Conservation (phyloP, 352 stramenopile genomes). For the Peronospora farinosa region DNA sequence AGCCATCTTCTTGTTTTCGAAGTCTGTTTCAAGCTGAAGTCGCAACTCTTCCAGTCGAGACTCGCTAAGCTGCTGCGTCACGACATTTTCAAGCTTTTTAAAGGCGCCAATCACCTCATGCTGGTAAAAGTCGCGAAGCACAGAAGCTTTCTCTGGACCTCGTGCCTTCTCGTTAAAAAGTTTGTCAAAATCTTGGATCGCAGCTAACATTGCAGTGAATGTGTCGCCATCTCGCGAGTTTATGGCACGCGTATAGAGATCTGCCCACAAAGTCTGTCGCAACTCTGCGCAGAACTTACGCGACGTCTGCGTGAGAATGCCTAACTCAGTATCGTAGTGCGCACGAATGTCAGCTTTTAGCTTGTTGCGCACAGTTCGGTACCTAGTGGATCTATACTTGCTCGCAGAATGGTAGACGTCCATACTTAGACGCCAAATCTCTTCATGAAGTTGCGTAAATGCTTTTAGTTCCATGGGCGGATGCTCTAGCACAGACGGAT, state of each 20-base stretch:
- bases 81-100: slow-evolving; percentile 41
- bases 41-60: slow-evolving; percentile 45
- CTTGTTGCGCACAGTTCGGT: slow-evolving; percentile 39
- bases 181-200: slow-evolving; percentile 49
- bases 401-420: slow-evolving; percentile 53
- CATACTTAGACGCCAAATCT: slow-evolving; percentile 63
- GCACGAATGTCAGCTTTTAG: slow-evolving; percentile 47
- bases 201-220: slow-evolving; percentile 40
- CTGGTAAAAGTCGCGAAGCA: slow-evolving; percentile 57
- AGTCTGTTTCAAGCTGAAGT: slow-evolving; percentile 47
- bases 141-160: slow-evolving; percentile 44
- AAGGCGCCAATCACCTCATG: slow-evolving; percentile 52
- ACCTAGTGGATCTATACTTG: slow-evolving; percentile 37
- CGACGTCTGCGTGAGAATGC: slow-evolving; percentile 40
- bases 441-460: slow-evolving; percentile 62
- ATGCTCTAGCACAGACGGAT: slow-evolving; percentile 43
- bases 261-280: slow-evolving; percentile 34
- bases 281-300: slow-evolving; percentile 44
- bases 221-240: slow-evolving; percentile 8
- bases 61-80: slow-evolving; percentile 51
- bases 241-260: slow-evolving; percentile 21
- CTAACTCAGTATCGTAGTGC: slow-evolving; percentile 36
- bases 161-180: slow-evolving; percentile 39
- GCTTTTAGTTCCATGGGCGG: slow-evolving; percentile 57
- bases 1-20: slow-evolving; percentile 49